Evolutionary conservation across 805 yeast species (phyloP), one percentile per base, ranked within the genome.

Genomic region (Kazachstania africana): DNA sequence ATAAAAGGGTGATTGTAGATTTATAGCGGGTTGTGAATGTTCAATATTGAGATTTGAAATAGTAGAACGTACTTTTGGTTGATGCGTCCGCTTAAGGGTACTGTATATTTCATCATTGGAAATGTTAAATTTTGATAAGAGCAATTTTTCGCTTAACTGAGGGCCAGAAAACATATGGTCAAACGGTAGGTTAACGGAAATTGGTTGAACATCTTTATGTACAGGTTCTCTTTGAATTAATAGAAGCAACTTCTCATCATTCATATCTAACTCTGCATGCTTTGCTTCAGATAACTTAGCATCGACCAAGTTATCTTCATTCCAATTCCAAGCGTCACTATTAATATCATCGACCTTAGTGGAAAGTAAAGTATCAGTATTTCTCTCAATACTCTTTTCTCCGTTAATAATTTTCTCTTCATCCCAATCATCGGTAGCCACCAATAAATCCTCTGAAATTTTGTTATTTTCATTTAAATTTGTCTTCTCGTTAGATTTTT

Each of bases 21-120:
- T 66, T 17, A 74, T 48, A 0, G 98, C 96, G 1, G 95, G 94
- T 44, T 75, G 66, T 0, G 96, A 72, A 54, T 91, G 98, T 47
- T 91, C 97, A 39, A 91, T 85, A 31, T 72, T 77, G 39, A 91
- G 65, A 43, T 88, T 83, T 27, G 96, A 94, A 46, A 91, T 75
- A 5, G 94, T 93, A 3, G 95, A 75, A 53, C 98, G 75, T 23
- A 88, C 82, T 62, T 83, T 88, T 24, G 93, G 75, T 52, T 85
- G 94, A 53, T 87, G 85, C 47, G 84, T 87, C 35, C 75, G 80
- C 48, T 79, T 80, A 42, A 91, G 63, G 32, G 78, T 59, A 36
- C 83, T 94, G 54, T 91, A 91, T 26, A 78, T 80, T 27, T 71
- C 68, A 55, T 91, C 98, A 56, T 91, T 91, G 6, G 96, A 85